Evolutionary conservation across 139 green algal genomes (phyloP), one percentile per base, ranked within the genome.

Genomic region (Zygnema circumcarinatum): DNA sequence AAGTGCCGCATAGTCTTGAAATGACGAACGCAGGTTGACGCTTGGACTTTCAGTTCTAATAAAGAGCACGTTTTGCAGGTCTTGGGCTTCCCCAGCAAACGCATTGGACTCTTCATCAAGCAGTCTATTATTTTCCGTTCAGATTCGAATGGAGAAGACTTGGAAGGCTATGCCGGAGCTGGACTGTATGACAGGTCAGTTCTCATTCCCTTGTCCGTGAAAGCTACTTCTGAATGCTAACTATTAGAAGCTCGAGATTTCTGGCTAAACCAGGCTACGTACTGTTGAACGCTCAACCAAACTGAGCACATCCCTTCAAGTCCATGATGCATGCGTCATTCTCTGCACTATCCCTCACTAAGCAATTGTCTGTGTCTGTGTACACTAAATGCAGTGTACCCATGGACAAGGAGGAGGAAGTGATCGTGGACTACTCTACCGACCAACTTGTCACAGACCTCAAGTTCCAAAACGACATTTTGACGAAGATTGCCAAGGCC

Each of bases 131-230:
- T 98, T 83, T 95, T 93, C 0, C 89, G 96, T 22, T 97, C 94
- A 35, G 96, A 99, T 90, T 97, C 95, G 33, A 99, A 98, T 86
- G 96, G 95, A 7, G 95, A 98, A 88, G 95, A 98, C 84, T 91
- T 98, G 76, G 95, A 96, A 78, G 91, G 91, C 38, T 97, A 96
- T 87, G 95, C 95, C 0, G 95, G 95, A 0, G 95, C 95, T 31
- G 95, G 95, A 0, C 87, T 97, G 53, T 97, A 97, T 86, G 95
- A 97, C 92, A 91, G 87, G 87, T 91, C 36, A 38, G 83, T 62
- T 25, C 16, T 25, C 47, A 62, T 62, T 25, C 7, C 16, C 16
- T 62, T 62, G 7, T 62, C 47, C 47, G 16, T 62, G n/a, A n/a
- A n/a, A n/a, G n/a, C n/a, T n/a, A n/a, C n/a, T n/a, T n/a, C n/a